Base-by-base conservation (phyloP, 768 basidiomycete genomes). In the Naganishia onofrii region DNA sequence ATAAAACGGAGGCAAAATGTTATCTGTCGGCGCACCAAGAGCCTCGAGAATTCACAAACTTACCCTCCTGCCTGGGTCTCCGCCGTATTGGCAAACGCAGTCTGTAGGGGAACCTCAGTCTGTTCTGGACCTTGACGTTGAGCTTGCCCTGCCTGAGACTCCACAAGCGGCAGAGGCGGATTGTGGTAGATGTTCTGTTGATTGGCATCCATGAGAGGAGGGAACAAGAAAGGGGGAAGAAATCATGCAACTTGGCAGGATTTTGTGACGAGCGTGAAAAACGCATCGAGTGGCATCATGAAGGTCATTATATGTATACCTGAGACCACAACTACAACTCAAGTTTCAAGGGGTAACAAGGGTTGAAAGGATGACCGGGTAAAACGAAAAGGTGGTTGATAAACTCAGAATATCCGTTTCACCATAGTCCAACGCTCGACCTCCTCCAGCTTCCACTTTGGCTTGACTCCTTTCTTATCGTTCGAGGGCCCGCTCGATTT, bases 361-460 rank as follows among this genome's bases (percentile, higher is more conserved):
- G 42, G 42, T 7, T 17, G 15, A 42, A 42, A 12, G 42, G 13
- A 58, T 58, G 21, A 58, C 19, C 7, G 34, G 21, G 19, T 19
- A 58, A n/a, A 38, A 36, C 21, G 7, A n/a, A 3, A 58, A 58
- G 29, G 29, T 26, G 36, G 42, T 31, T 17, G 8, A 51, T 52
- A 15, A 1, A 29, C 29, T 46, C 42, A 88, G 86, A 87, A 94
- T 54, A 95, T 94, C 65, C 91, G 85, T 78, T 95, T 95, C 55
- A 95, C 90, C 93, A 97, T 97, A 23, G 93, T 95, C 83, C 90
- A 97, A 67, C 93, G 82, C 38, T 92, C 95, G 58, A 97, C 85
- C 76, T 95, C 92, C 78, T 96, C 93, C 60, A 97, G 81, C 70
- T 87, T 86, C 68, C 91, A 85, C 55, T 88, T 83, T 68, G 67